A percentile compares a stretch with the other conserved stretches of the same genome.
These are phyloP conservation scores for Falciphora oryzae DNA, from an alignment of 2,329 filamentous ascomycete genomes.

Conservation along the genomic window DNA sequence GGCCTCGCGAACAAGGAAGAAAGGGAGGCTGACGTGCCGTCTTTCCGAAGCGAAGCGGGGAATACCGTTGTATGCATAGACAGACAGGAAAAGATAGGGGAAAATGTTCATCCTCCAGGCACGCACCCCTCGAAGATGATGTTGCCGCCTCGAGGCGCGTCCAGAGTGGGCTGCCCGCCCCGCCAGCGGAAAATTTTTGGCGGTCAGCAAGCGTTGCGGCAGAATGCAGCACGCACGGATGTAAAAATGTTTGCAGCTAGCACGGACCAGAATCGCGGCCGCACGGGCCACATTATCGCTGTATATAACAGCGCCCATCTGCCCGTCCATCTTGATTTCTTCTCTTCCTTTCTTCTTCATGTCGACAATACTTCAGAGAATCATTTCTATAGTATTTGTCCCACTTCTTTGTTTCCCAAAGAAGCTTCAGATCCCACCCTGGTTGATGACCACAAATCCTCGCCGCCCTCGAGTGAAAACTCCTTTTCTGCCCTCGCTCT, in stretches of 20 bases:
- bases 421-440: conserved; percentile 92
- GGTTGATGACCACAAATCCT: conserved; percentile 89
- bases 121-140: too few relatives aligned
- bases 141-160: neutral
- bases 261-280: too few relatives aligned
- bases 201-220: conserved; percentile 23
- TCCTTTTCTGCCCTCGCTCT: conserved; percentile 51
- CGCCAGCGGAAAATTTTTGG: conserved; percentile 23
- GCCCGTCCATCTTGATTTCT: conserved; percentile 26
- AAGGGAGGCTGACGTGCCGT: neutral
- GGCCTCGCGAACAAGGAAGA: too few relatives aligned
- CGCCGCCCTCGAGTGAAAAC: conserved; percentile 83
- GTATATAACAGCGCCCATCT: conserved; percentile 34
- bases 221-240: conserved; percentile 18
- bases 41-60: neutral
- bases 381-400: conserved; percentile 98
- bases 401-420: conserved; percentile 83
- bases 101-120: too few relatives aligned
- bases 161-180: too few relatives aligned
- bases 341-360: conserved; percentile 48
- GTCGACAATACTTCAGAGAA: conserved; percentile 70
- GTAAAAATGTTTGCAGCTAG: conserved; percentile 16
- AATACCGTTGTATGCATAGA: neutral
- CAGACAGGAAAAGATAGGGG: neutral
- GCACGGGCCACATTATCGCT: neutral